Base-by-base conservation (phyloP, 805 yeast species). In the Yarrowia sp. region DNA sequence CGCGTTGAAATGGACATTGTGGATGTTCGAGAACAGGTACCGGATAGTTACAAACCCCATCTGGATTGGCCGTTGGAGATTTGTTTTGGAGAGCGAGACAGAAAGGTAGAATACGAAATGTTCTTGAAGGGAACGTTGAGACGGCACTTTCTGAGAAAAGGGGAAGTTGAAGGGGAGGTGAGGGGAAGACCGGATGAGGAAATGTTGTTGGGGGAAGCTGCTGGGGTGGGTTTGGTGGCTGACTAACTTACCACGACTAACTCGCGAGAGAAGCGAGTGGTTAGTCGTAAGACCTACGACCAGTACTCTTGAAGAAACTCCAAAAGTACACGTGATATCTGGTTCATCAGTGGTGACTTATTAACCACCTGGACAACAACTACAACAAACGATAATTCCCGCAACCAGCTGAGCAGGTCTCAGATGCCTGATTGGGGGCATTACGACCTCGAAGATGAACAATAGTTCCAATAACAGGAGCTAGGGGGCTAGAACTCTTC, bases 31-130 rank as follows among this genome's bases (percentile, higher is more conserved):
- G 58, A 33, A 4, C 21, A 21, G 58, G 22, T 51, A 6, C 21
- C 41, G 2, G 43, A 9, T 6, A 22, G 16, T 4, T 51, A 16
- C 26, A 21, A 28, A n/a, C 58, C 58, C 10, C 58, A 51, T 33
- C n/a, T 51, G 21, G 58, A 51, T 16, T 51, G 58, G 58, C 58
- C 58, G 21, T 3, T 51, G 22, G 58, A 51, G 16, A 22, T 51
- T 5, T 51, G 41, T 10, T 33, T 19, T 19, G 17, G 17, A 9
- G 30, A 33, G 2, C 5, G 58, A 14, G 21, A 33, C 16, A 3
- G 5, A 1, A n/a, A 4, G 7, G 21, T 16, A 6, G 30, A 33
- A 2, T 51, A 22, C 3, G 30, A 51, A 22, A 2, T 33, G 24
- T 51, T 51, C 10, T 4, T 16, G 32, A 10, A 16, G 11, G 58